A percentile compares a stretch with the other conserved stretches of the same genome.
phyloP scores from a whole-genome alignment of 331 rosid genomes.

The Erythrophleum ivorense region DNA sequence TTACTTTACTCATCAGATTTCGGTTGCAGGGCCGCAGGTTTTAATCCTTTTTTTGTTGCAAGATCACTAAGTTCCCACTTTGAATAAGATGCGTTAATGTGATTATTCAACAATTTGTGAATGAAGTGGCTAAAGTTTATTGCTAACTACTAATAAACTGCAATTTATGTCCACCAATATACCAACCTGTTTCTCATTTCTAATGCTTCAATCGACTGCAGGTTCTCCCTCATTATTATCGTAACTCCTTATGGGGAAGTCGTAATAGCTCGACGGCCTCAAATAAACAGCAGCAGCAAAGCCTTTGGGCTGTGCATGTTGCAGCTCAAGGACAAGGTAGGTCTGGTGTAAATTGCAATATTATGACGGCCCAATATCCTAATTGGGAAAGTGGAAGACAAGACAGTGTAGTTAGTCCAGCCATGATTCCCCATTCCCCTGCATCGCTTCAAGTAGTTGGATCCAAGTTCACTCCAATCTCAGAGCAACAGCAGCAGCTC shows the following conservation, averaged over 20 bases:
- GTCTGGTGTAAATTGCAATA: slow-evolving; percentile 44
- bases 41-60: slow-evolving; percentile 31
- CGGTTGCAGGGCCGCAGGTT: slow-evolving; percentile 66
- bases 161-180: slow-evolving; percentile 1
- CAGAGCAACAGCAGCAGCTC: slow-evolving; percentile 54
- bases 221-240: slow-evolving; percentile 57
- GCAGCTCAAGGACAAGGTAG: slow-evolving; percentile 49
- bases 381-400: slow-evolving; percentile 62
- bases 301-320: slow-evolving; percentile 57
- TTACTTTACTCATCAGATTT: slow-evolving; percentile 47
- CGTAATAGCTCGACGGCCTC: slow-evolving; percentile 44
- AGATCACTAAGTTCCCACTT: slow-evolving; percentile 34
- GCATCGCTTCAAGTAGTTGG: slow-evolving; percentile 55
- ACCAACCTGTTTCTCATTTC: background rate
- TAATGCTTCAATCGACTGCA: slow-evolving; percentile 41
- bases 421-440: slow-evolving; percentile 46
- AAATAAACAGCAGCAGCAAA: slow-evolving; percentile 53
- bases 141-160: background rate
- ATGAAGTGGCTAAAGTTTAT: slow-evolving; percentile 26
- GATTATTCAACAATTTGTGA: slow-evolving; percentile 7
- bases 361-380: slow-evolving; percentile 46
- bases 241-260: slow-evolving; percentile 44
- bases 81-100: background rate
- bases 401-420: slow-evolving; percentile 39
- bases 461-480: slow-evolving; percentile 49